Conservation (phyloP, 2,329 filamentous ascomycete genomes). For the Cladobotryum protrusum region DNA sequence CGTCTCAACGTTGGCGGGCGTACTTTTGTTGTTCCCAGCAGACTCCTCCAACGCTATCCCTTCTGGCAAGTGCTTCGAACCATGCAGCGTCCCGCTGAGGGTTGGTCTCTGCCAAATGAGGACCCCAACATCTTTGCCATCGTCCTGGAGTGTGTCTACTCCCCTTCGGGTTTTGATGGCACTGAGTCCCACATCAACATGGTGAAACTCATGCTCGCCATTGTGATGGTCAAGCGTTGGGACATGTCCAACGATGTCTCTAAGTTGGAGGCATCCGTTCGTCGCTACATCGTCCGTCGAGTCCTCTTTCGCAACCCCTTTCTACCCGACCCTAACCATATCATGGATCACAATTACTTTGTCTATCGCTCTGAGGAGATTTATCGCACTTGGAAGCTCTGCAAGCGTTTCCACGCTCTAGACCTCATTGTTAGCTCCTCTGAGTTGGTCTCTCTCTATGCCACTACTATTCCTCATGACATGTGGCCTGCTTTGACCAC, state of each 20-base stretch:
- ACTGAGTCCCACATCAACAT: slow-evolving; percentile 19
- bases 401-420: background rate
- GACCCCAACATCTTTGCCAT: slow-evolving; percentile 17
- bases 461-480: slow-evolving; percentile 7
- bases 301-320: slow-evolving; percentile 19
- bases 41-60: slow-evolving; percentile 5
- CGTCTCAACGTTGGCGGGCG: background rate
- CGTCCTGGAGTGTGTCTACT: slow-evolving; percentile 15
- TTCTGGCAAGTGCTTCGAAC: slow-evolving; percentile 5
- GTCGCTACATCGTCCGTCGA: slow-evolving; percentile 19
- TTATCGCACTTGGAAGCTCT: slow-evolving; percentile 17
- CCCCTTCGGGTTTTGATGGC: slow-evolving; percentile 15
- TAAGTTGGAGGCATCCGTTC: slow-evolving; percentile 15
- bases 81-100: slow-evolving; percentile 1
- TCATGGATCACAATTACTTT: slow-evolving; percentile 13
- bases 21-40: slow-evolving; percentile 3
- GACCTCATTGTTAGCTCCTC: background rate
- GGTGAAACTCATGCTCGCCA: slow-evolving; percentile 15
- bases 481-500: slow-evolving; percentile 13
- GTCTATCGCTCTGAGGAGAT: slow-evolving; percentile 20
- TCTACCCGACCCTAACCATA: slow-evolving; percentile 15
- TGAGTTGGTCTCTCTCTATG: slow-evolving; percentile 11
- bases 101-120: slow-evolving; percentile 10
- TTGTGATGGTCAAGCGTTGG: slow-evolving; percentile 12
- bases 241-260: slow-evolving; percentile 14